Conservation (phyloP, 2,329 filamentous ascomycete species). For the Arthrobotrys conoides region DNA sequence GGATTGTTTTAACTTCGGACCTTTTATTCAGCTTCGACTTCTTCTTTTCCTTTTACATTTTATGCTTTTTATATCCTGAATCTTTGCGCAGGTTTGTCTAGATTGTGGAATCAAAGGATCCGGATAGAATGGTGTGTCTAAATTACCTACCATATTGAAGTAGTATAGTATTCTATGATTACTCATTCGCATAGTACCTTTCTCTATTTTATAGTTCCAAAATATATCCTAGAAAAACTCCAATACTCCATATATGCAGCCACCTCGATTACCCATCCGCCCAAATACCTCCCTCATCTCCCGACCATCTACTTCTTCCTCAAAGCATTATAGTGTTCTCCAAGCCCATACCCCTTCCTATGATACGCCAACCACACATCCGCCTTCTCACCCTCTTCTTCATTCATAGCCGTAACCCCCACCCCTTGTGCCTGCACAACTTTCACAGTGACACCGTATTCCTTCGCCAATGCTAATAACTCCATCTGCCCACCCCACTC, state of each 20-base stretch:
- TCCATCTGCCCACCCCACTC: constrained; percentile 98
- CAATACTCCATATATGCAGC: constrained; percentile 29
- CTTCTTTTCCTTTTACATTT: not conserved
- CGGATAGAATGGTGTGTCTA: constrained; percentile 7
- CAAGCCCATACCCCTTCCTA: constrained; percentile 90
- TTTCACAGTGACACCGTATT: constrained; percentile 83
- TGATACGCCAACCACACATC: constrained; percentile 94
- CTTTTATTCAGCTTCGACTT: not conserved
- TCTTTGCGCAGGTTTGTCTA: constrained; percentile 10
- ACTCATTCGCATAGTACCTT: constrained; percentile 4
- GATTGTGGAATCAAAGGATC: constrained; percentile 4
- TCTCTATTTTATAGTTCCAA: constrained; percentile 24
- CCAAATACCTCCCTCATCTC: not conserved
- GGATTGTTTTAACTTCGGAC: constrained; percentile 6
- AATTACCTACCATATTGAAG: not conserved
- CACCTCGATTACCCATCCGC: not conserved
- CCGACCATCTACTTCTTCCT: constrained; percentile 63
- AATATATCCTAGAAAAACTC: constrained; percentile 3
- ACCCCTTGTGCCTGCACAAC: constrained; percentile 87
- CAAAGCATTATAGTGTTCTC: constrained; percentile 97
- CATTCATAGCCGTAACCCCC: constrained; percentile 77
- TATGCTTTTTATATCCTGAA: not conserved
- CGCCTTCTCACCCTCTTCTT: constrained; percentile 67
- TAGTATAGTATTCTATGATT: constrained; percentile 17
- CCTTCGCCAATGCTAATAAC: constrained; percentile 83